These are phyloP conservation scores for Metschnikowia drakensbergensis DNA, from an alignment of 805 yeast genomes.

Conservation along the genomic window DNA sequence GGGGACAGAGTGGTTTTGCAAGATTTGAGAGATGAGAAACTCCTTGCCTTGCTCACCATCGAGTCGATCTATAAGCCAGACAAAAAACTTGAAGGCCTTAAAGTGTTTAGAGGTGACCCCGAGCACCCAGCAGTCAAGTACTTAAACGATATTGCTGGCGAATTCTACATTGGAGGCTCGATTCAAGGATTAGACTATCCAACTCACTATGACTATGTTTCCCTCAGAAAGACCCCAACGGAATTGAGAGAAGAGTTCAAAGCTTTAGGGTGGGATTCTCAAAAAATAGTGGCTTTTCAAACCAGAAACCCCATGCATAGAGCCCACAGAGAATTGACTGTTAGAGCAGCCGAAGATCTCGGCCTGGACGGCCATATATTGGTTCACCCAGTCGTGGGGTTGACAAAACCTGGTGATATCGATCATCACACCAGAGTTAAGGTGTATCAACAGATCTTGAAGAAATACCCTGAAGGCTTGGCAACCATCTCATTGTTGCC, in stretches of 20 bases:
- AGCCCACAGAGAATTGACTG: constrained; percentile 94
- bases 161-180: constrained; percentile 82
- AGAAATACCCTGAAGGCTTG: constrained; percentile 91
- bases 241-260: constrained; percentile 83
- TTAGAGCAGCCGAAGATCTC: constrained; percentile 91
- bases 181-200: constrained; percentile 81
- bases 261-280: constrained; percentile 74
- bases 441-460: constrained; percentile 87
- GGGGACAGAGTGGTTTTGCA: constrained; percentile 68
- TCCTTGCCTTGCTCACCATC: constrained; percentile 78
- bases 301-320: constrained; percentile 99
- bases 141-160: constrained; percentile 70
- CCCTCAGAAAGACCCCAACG: constrained; percentile 82
- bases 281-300: constrained; percentile 87
- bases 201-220: constrained; percentile 85
- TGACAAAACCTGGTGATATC: constrained; percentile 96
- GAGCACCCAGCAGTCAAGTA: constrained; percentile 92
- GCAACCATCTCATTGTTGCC: constrained; percentile 87
- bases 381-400: constrained; percentile 95
- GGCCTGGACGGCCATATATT: constrained; percentile 71
- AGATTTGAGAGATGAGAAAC: constrained; percentile 76
- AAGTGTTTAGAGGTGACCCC: constrained; percentile 93
- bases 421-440: constrained; percentile 97
- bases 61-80: constrained; percentile 78
- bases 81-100: constrained; percentile 72